A percentile compares a stretch with the other conserved stretches of the same genome.
These are phyloP conservation scores for Moringa oleifera DNA, from an alignment of 345 rosid species.

Conservation along the genomic window DNA sequence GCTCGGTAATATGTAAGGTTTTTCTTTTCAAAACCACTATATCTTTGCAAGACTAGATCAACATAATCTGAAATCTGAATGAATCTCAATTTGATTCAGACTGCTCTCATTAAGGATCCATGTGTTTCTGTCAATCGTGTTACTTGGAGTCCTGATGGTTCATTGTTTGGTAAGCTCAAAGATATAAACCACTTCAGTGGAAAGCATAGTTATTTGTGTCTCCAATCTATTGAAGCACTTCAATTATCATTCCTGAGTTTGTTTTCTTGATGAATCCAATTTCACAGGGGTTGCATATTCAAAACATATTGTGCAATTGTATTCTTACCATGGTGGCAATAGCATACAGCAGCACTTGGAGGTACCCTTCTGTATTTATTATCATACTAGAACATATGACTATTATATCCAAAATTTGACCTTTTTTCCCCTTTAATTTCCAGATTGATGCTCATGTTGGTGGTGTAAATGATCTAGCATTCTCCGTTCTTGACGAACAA, in stretches of 20 bases:
- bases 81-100: conserved; percentile 35
- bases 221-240: conserved; percentile 8
- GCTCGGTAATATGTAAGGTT: conserved; percentile 36
- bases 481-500: conserved; percentile 74
- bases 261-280: too few relatives aligned
- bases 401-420: too few relatives aligned
- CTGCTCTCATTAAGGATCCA: conserved; percentile 83
- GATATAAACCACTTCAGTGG: too few relatives aligned
- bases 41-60: too few relatives aligned
- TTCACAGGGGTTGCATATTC: conserved; percentile 96
- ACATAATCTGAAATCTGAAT: too few relatives aligned
- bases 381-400: conserved; percentile 4
- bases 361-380: conserved; percentile 36
- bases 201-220: too few relatives aligned
- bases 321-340: conserved; percentile 71
- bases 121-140: conserved; percentile 91
- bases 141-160: conserved; percentile 95
- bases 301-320: conserved; percentile 84
- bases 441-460: conserved; percentile 81
- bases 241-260: too few relatives aligned
- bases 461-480: conserved; percentile 77
- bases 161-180: conserved; percentile 76
- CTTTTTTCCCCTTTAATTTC: too few relatives aligned
- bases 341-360: conserved; percentile 80
- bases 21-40: too few relatives aligned